phyloP scores from a whole-genome alignment of 2,329 filamentous ascomycete genomes.

The Apiospora aurea region DNA sequence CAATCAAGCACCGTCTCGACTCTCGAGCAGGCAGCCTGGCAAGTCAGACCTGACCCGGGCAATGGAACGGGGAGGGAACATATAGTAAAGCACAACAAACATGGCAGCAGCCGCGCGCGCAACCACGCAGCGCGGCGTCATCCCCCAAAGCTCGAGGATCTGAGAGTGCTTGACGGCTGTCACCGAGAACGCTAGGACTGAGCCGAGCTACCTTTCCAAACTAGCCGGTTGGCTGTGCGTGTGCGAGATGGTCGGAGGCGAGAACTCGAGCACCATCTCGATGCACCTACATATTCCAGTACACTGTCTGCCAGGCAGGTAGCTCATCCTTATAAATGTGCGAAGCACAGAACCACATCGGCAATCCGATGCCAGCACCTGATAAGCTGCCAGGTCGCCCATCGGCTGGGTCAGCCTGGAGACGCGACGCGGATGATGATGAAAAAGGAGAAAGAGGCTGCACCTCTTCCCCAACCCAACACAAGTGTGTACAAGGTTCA shows the following conservation, averaged over 20 bases:
- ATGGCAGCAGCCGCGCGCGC: background rate
- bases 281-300: background rate
- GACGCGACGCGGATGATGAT: too few species aligned
- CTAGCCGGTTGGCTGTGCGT: constrained; percentile 20
- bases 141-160: background rate
- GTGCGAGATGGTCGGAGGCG: constrained; percentile 19
- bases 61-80: background rate
- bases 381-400: background rate
- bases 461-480: background rate
- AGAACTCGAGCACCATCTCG: constrained; percentile 18
- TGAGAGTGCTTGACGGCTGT: constrained; percentile 15
- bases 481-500: constrained; percentile 21
- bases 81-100: background rate
- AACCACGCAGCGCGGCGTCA: too few species aligned
- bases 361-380: background rate
- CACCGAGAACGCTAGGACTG: background rate
- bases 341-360: background rate
- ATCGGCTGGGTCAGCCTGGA: background rate
- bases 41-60: background rate
- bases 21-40: background rate
- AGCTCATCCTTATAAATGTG: background rate
- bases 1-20: background rate
- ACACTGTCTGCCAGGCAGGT: background rate
- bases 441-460: background rate
- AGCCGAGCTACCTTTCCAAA: background rate